phyloP scores from a whole-genome alignment of 2,329 filamentous ascomycete genomes.

The Fusarium incarnatum region DNA sequence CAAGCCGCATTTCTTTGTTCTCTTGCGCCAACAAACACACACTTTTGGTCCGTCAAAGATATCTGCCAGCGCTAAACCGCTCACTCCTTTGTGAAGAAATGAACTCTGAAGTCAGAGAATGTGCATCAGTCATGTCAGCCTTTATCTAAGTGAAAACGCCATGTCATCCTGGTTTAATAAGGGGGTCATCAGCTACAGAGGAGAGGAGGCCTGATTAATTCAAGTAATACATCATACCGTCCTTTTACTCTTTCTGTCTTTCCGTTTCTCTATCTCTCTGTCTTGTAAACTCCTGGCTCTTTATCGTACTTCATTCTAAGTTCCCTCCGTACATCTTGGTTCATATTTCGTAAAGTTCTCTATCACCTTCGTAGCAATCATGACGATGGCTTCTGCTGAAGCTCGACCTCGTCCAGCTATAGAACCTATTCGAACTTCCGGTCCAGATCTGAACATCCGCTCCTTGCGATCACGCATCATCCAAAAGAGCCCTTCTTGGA shows the following conservation, averaged over 20 bases:
- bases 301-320: not conserved
- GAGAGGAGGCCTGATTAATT: not conserved
- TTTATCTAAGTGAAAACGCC: slow-evolving; percentile 33
- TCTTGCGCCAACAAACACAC: slow-evolving; percentile 41
- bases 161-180: slow-evolving; percentile 41
- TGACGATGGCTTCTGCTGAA: slow-evolving; percentile 35
- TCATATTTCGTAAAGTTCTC: slow-evolving; percentile 11
- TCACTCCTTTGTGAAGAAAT: slow-evolving; percentile 28
- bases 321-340: not conserved
- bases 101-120: slow-evolving; percentile 25
- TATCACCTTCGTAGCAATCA: slow-evolving; percentile 10
- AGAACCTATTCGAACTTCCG: slow-evolving; percentile 41
- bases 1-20: slow-evolving; percentile 46
- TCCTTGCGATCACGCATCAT: slow-evolving; percentile 21
- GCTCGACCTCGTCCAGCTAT: slow-evolving; percentile 36
- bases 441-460: slow-evolving; percentile 24
- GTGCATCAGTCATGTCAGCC: slow-evolving; percentile 23
- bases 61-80: slow-evolving; percentile 17
- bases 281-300: not conserved
- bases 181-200: slow-evolving; percentile 11
- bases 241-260: not conserved
- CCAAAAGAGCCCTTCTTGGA: slow-evolving; percentile 42
- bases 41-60: slow-evolving; percentile 28
- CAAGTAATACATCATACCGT: not conserved
- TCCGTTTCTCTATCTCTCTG: not conserved